Evolutionary conservation across 2,329 filamentous ascomycete species (phyloP), one percentile per base, ranked within the genome.

Genomic region (Colletotrichum somersetense): DNA sequence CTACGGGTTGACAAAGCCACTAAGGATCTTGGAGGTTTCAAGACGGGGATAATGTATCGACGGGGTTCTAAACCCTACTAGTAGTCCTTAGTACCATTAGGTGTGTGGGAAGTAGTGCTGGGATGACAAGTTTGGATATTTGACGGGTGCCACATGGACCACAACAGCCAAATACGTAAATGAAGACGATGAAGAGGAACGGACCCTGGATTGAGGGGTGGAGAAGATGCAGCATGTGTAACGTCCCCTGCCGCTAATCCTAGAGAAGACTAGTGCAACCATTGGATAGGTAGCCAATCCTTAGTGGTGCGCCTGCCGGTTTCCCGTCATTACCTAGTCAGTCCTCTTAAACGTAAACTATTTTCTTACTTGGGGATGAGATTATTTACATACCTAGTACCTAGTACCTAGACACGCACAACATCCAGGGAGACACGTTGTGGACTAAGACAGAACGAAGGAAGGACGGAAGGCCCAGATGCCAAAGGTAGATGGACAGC

Each of bases 141-240:
- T 72, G 67, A 59, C 69, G 59, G 69, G 53, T 68, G 69, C 59
- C 48, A 66, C 69, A 72, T 66, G 59, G 59, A 53, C 69, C 65
- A 63, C 58, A 46, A 23, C 26, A n/a, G 44, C 65, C 65, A 53
- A 72, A 48, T n/a, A 12, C 18, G 6, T 46, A 7, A 14, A n/a
- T n/a, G 18, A 46, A 62, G n/a, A 30, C 20, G 4, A 55, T 35
- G 18, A 35, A 7, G 23, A 52, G 5, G 50, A 5, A 26, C n/a
- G 12, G 50, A 14, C 12, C 53, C 53, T 20, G 10, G 6, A 12
- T 8, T 8, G 4, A 5, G 10, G 52, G 35, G 62, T 42, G 53
- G 63, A 52, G 40, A 42, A 30, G 7, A 42, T 62, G 33, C 64
- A 44, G 53, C 23, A 58, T 30, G 35, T 68, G 65, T 72, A 72